Evolutionary conservation across 805 yeast genomes (phyloP).

Genomic region (Candida wancherniae): DNA sequence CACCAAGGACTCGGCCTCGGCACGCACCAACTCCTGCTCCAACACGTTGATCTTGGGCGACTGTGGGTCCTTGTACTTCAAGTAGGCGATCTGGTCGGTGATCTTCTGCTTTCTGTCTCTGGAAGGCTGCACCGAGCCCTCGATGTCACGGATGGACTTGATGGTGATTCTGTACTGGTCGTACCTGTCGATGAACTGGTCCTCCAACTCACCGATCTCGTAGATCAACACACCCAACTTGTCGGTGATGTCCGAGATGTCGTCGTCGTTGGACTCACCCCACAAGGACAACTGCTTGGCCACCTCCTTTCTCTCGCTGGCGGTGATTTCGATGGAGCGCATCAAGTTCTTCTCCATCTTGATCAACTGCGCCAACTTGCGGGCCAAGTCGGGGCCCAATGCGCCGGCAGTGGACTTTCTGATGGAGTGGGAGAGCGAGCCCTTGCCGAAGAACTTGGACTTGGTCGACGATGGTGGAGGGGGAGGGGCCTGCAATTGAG

Average conservation of each 20-base stretch:
- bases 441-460: slow-evolving; percentile 86
- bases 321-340: slow-evolving; percentile 72
- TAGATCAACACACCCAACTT: slow-evolving; percentile 78
- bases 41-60: slow-evolving; percentile 74
- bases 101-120: slow-evolving; percentile 82
- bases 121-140: slow-evolving; percentile 82
- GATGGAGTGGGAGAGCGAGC: slow-evolving; percentile 54
- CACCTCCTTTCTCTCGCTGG: slow-evolving; percentile 74
- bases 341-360: slow-evolving; percentile 79
- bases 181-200: slow-evolving; percentile 79
- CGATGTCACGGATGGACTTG: slow-evolving; percentile 78
- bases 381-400: slow-evolving; percentile 74
- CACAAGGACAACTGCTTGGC: slow-evolving; percentile 79
- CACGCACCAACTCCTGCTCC: slow-evolving; percentile 87
- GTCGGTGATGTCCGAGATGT: slow-evolving; percentile 81
- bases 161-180: slow-evolving; percentile 82
- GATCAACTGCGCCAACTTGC: slow-evolving; percentile 67
- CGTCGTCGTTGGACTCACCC: slow-evolving; percentile 87
- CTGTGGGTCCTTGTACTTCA: slow-evolving; percentile 82
- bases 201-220: slow-evolving; percentile 83
- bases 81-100: slow-evolving; percentile 77
- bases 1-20: slow-evolving; percentile 86
- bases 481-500: slow-evolving; percentile 89
- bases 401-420: slow-evolving; percentile 74
- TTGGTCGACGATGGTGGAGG: slow-evolving; percentile 94